Evolutionary conservation across 345 rosid genomes (phyloP).

Genomic region (Acer negundo): DNA sequence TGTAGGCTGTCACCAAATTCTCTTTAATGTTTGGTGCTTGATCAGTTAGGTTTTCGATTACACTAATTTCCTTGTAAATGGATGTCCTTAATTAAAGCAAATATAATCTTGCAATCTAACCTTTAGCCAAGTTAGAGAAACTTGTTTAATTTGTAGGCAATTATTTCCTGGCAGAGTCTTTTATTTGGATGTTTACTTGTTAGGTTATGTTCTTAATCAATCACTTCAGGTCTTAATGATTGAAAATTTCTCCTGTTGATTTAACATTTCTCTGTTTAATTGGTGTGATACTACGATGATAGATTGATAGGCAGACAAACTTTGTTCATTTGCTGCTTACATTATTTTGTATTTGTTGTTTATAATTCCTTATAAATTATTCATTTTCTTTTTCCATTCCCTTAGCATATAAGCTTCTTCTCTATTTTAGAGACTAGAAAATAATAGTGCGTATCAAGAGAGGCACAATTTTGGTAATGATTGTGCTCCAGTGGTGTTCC

Average conservation of each 20-base stretch:
- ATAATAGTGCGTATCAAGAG: neutral
- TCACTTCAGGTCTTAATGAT: neutral
- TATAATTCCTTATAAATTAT: neutral
- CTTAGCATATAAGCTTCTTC: neutral
- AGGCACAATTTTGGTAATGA: neutral
- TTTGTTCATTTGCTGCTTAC: neutral
- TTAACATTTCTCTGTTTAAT: no score
- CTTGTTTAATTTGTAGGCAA: neutral
- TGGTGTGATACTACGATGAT: neutral
- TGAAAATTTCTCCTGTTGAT: neutral
- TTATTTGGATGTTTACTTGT: neutral
- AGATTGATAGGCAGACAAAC: neutral
- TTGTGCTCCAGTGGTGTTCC: neutral
- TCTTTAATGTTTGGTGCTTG: neutral
- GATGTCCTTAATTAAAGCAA: neutral
- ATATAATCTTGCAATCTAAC: neutral
- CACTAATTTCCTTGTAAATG: neutral
- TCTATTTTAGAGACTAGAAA: no score
- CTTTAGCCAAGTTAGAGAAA: neutral
- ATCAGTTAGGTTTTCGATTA: neutral
- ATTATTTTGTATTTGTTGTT: neutral
- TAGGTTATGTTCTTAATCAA: neutral
- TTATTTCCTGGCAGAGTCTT: neutral
- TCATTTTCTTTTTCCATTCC: neutral
- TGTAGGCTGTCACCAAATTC: neutral